Conservation (phyloP, 768 basidiomycete genomes). For the Naganishia vishniacii region DNA sequence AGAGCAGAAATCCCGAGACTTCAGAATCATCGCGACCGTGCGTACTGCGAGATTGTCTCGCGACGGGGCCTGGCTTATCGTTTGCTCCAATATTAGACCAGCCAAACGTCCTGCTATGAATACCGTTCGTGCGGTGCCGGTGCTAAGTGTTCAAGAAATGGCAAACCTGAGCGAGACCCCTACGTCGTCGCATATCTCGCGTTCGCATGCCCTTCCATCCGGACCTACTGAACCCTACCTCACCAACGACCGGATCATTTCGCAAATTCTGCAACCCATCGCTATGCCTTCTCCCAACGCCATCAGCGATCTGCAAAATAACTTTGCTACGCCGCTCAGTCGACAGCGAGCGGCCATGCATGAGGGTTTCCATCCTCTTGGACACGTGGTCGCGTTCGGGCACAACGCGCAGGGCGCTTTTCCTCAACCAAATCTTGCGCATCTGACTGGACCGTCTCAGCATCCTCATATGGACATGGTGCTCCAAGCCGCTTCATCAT, state of each 20-base stretch:
- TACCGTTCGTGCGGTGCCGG: background rate
- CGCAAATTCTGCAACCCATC: conserved; percentile 7
- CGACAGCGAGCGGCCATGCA: too few species aligned
- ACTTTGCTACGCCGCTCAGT: background rate
- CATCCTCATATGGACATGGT: conserved; percentile 14
- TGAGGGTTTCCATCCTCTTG: too few species aligned
- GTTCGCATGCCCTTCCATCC: background rate
- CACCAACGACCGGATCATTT: conserved; percentile 14
- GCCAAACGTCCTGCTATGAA: background rate
- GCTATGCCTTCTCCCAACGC: background rate
- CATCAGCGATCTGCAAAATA: background rate
- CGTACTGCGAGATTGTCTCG: too few species aligned
- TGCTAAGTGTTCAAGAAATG: background rate
- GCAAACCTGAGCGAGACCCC: background rate
- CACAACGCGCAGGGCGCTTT: background rate
- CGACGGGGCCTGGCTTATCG: too few species aligned
- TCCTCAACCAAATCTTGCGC: conserved; percentile 7
- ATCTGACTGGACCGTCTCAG: background rate
- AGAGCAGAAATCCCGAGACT: background rate
- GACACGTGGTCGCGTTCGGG: background rate
- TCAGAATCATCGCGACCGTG: background rate
- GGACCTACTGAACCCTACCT: background rate
- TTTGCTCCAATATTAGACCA: background rate
- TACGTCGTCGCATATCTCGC: background rate
- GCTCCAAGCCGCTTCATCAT: conserved; percentile 6